Conservation (phyloP, 2,329 filamentous ascomycete genomes). For the Hypoxylon sp. region DNA sequence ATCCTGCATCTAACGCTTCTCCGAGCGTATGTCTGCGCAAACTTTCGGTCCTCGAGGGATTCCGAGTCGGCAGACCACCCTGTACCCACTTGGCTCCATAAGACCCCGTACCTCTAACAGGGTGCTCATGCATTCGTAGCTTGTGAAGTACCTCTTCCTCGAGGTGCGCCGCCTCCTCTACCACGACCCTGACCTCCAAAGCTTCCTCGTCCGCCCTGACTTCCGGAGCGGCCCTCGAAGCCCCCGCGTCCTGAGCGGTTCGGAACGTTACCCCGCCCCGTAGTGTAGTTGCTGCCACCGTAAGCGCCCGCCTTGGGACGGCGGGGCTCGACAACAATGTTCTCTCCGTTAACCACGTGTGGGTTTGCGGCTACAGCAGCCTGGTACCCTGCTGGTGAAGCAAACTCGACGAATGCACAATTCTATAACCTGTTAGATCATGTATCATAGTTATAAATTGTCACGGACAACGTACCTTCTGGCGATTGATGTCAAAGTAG, state of each 20-base stretch:
- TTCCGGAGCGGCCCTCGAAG: conserved; percentile 73
- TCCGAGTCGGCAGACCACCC: conserved; percentile 21
- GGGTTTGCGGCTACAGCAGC: conserved; percentile 88
- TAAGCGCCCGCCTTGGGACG: conserved; percentile 81
- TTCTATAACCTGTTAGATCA: conserved; percentile 71
- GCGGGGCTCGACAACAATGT: conserved; percentile 89
- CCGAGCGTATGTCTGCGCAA: conserved; percentile 23
- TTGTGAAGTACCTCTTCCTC: conserved; percentile 74
- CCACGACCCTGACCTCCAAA: conserved; percentile 78
- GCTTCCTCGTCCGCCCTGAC: conserved; percentile 76
- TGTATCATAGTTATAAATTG: conserved; percentile 33
- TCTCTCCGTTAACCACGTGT: conserved; percentile 85
- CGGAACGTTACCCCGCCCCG: conserved; percentile 72
- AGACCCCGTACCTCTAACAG: conserved; percentile 6
- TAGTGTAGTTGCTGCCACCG: conserved; percentile 76
- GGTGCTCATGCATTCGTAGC: conserved; percentile 64
- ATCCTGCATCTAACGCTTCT: conserved; percentile 40
- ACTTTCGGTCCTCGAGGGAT: conserved; percentile 18
- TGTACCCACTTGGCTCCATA: conserved; percentile 17
- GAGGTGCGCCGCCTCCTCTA: conserved; percentile 71
- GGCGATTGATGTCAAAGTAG: conserved; percentile 83
- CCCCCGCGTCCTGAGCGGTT: conserved; percentile 76
- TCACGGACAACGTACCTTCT: conserved; percentile 76
- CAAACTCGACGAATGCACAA: conserved; percentile 97
- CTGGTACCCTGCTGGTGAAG: conserved; percentile 83